Base-by-base conservation (phyloP, 257 asterid genomes). In the Lycium barbarum region DNA sequence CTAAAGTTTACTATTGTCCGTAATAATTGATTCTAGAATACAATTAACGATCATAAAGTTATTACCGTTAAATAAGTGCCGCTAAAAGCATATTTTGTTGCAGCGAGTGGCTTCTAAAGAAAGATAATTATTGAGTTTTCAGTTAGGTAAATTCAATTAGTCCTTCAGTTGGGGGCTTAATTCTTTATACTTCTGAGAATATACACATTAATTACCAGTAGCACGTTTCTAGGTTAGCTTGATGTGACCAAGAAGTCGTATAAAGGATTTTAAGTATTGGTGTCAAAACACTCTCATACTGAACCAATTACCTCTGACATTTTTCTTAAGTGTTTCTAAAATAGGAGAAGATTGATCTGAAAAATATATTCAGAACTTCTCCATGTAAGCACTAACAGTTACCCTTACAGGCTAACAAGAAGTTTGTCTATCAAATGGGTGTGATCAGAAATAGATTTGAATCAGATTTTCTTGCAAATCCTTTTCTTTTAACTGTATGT, bases 191-290 rank as follows among this genome's bases (percentile, higher is more conserved):
- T 20, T 74, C 81, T 49, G 45, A 49, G 57, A 49, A 13, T 74
- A 49, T 49, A 22, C 22, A 7, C 20, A 76, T 53, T 47, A 49
- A 49, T 22, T 6, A 72, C 58, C 11, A 2, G 80, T n/a, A 72
- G 80, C 80, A 11, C 45, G 57, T 72, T 45, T 72, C 80, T n/a
- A 45, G 35, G 20, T 72, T 72, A 72, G 58, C n/a, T 72, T n/a
- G 58, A 45, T 72, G 9, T 45, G 59, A 72, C 58, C 5, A 72
- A 9, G 11, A n/a, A 72, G 4, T 40, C 36, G 13, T 10, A 73
- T 6, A 11, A 61, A 74, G 61, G 49, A 74, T 20, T 47, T 45
- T 3, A 12, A 51, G 38, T 26, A 43, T 22, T 26, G n/a, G n/a
- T 74, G 81, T n/a, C 61, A 74, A 49, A n/a, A n/a, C n/a, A 51